Evolutionary conservation across 345 rosid genomes (phyloP).

Genomic region (Eucalyptus fibrosa): DNA sequence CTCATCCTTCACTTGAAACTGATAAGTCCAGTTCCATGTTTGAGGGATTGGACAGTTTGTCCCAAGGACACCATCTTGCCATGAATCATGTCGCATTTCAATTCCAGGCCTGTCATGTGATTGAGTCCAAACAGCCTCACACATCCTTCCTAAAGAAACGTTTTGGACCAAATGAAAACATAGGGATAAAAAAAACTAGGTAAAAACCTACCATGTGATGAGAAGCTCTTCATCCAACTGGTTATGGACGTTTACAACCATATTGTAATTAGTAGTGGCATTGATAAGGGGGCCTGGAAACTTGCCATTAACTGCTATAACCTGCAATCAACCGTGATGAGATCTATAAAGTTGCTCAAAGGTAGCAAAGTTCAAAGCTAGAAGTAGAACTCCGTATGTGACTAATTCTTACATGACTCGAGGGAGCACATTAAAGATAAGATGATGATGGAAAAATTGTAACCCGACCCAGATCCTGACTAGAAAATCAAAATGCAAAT

Average conservation of each 20-base stretch:
- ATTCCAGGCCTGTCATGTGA: conserved; percentile 61
- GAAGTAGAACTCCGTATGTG: not conserved
- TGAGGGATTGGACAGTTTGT: conserved; percentile 82
- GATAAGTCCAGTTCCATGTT: conserved; percentile 59
- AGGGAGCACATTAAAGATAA: not conserved
- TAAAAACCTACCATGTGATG: conserved; percentile 55
- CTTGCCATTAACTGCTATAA: conserved; percentile 60
- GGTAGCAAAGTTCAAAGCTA: not conserved
- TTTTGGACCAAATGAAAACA: not conserved
- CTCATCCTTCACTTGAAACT: conserved; percentile 92
- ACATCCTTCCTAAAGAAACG: not conserved
- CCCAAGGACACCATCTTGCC: conserved; percentile 90
- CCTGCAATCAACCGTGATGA: conserved; percentile 26
- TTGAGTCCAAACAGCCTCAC: not conserved
- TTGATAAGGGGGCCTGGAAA: conserved; percentile 76
- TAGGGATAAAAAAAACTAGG: not conserved
- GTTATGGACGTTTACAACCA: conserved; percentile 52
- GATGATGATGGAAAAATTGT: not conserved
- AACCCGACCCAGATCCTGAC: not conserved
- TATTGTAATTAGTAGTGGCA: conserved; percentile 70
- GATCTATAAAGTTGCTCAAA: not conserved
- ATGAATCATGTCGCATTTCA: conserved; percentile 73
- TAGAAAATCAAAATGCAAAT: not conserved
- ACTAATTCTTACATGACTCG: not conserved
- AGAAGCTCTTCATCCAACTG: conserved; percentile 68